A percentile compares a stretch with the other conserved stretches of the same genome.
phyloP scores from a whole-genome alignment of 352 stramenopile species.

The Phytophthora aleatoria region DNA sequence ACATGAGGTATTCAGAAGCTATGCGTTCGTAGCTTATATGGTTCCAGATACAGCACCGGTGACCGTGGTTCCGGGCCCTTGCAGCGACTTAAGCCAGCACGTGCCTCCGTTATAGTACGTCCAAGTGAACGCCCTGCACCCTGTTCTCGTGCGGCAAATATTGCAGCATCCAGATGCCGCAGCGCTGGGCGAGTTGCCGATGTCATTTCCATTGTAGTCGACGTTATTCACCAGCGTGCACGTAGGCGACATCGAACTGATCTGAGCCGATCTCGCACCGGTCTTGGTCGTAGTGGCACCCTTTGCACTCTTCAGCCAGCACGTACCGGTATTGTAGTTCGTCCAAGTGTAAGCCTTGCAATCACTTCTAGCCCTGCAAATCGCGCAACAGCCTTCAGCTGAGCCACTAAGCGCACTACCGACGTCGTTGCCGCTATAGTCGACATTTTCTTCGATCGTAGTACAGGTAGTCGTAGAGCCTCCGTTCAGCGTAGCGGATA shows the following conservation, averaged over 20 bases:
- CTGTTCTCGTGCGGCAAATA: conserved; percentile 29
- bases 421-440: conserved; percentile 37
- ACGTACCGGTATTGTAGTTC: conserved; percentile 42
- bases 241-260: conserved; percentile 13
- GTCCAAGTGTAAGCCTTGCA: conserved; percentile 54
- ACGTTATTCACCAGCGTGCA: conserved; percentile 36
- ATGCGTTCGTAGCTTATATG: conserved; percentile 15
- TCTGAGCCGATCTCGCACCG: conserved; percentile 23
- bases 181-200: conserved; percentile 29
- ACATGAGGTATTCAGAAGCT: background rate
- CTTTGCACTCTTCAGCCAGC: conserved; percentile 54
- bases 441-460: conserved; percentile 41
- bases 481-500: conserved; percentile 24
- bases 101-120: conserved; percentile 53
- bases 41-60: conserved; percentile 33
- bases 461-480: conserved; percentile 25
- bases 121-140: conserved; percentile 63
- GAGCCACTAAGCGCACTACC: conserved; percentile 17
- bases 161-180: conserved; percentile 28
- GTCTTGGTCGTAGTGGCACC: conserved; percentile 12
- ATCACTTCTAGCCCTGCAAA: conserved; percentile 24
- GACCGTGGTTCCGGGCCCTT: conserved; percentile 16
- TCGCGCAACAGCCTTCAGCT: conserved; percentile 33
- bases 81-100: conserved; percentile 58
- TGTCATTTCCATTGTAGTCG: conserved; percentile 46